Evolutionary conservation across 192 early-diverging fungal species (phyloP).

Genomic region (Entomortierella parvispora): DNA sequence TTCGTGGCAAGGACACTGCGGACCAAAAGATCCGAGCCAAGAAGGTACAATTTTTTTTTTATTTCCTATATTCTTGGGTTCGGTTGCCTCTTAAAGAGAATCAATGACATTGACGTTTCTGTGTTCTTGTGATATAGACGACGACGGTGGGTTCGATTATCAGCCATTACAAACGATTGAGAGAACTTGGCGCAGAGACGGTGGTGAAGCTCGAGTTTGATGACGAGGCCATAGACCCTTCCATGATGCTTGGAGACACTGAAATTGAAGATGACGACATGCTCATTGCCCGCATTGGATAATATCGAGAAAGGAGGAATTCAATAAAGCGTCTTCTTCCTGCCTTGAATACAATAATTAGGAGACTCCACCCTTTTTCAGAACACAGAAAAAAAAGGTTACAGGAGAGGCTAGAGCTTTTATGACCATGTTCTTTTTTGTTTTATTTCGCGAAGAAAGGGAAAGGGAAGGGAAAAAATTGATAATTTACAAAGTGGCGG

Average conservation of each 20-base stretch:
- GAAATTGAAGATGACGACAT: conserved; percentile 72
- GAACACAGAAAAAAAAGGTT: background rate
- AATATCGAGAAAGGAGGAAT: background rate
- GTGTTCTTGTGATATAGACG: conserved; percentile 16
- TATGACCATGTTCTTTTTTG: background rate
- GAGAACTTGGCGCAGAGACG: conserved; percentile 21
- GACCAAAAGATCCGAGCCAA: conserved; percentile 50
- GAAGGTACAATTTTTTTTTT: no score
- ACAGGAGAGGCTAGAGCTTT: background rate
- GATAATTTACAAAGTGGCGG: no score
- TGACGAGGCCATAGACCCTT: conserved; percentile 61
- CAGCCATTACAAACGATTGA: conserved; percentile 55
- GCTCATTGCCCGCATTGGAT: conserved; percentile 54
- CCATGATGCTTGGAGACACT: conserved; percentile 54
- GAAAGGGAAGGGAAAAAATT: background rate
- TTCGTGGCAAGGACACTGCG: conserved; percentile 34
- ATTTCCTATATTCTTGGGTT: conserved; percentile 8
- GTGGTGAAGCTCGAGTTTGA: conserved; percentile 62
- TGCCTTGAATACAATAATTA: background rate
- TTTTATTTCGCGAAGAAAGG: conserved; percentile 1
- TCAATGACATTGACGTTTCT: conserved; percentile 1
- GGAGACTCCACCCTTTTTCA: background rate
- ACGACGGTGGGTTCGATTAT: conserved; percentile 58
- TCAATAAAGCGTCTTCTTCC: background rate
- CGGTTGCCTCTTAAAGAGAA: background rate